Conservation (phyloP, 2,329 filamentous ascomycete species). For the Macrophomina pseudophaseolina region DNA sequence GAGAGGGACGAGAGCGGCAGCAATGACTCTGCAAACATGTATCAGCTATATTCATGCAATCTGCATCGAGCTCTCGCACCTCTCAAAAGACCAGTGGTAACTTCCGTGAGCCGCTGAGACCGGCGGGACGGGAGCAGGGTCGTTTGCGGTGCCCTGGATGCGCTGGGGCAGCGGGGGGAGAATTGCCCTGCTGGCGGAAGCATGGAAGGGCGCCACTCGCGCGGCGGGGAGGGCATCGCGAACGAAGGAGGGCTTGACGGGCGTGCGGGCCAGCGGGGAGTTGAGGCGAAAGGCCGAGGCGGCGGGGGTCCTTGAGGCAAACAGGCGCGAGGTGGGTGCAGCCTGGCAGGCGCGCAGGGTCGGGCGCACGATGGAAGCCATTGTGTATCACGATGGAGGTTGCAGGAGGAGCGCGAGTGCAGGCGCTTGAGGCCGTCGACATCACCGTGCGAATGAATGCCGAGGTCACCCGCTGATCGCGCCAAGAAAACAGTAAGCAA, state of each 20-base stretch:
- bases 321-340: slow-evolving; percentile 49
- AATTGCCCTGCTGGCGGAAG: slow-evolving; percentile 74
- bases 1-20: slow-evolving; percentile 81
- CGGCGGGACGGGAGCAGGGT: slow-evolving; percentile 75
- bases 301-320: slow-evolving; percentile 45
- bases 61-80: slow-evolving; percentile 48
- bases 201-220: slow-evolving; percentile 82
- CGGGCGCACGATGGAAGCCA: slow-evolving; percentile 60
- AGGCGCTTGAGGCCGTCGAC: slow-evolving; percentile 4
- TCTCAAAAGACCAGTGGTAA: slow-evolving; percentile 98
- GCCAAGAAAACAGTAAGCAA: slow-evolving; percentile 23
- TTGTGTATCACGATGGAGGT: slow-evolving; percentile 37
- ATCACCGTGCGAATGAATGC: slow-evolving; percentile 20
- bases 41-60: slow-evolving; percentile 2
- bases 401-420: not conserved
- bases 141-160: slow-evolving; percentile 84
- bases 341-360: slow-evolving; percentile 51
- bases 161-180: slow-evolving; percentile 85
- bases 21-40: slow-evolving; percentile 64
- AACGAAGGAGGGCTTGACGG: slow-evolving; percentile 46
- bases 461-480: slow-evolving; percentile 24
- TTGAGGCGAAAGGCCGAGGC: slow-evolving; percentile 42
- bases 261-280: slow-evolving; percentile 41
- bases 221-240: slow-evolving; percentile 49
- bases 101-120: slow-evolving; percentile 82